Conservation (phyloP, 2,329 filamentous ascomycete species). For the Stachybotrys chlorohalonatus region DNA sequence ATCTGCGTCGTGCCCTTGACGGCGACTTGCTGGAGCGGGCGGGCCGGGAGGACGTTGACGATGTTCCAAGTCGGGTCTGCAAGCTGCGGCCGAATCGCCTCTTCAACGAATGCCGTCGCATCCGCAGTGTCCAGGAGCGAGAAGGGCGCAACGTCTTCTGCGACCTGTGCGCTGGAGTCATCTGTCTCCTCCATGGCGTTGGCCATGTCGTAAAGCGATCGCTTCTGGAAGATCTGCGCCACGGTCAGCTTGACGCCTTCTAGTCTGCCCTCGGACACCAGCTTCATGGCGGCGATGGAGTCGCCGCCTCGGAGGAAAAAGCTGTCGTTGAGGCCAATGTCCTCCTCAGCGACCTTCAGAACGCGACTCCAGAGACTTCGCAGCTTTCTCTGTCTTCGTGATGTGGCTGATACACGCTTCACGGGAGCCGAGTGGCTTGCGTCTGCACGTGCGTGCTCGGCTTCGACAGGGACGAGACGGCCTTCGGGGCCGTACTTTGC, state of each 20-base stretch:
- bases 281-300: slow-evolving; percentile 51
- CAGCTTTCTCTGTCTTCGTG: slow-evolving; percentile 33
- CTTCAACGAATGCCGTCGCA: slow-evolving; percentile 31
- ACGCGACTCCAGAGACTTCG: slow-evolving; percentile 39
- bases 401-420: slow-evolving; percentile 27
- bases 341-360: slow-evolving; percentile 30
- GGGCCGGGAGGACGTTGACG: slow-evolving; percentile 46
- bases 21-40: slow-evolving; percentile 50
- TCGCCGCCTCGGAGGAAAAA: slow-evolving; percentile 54
- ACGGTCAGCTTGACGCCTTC: slow-evolving; percentile 42
- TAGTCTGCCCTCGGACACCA: slow-evolving; percentile 44
- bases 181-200: slow-evolving; percentile 31
- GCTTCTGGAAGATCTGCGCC: slow-evolving; percentile 43
- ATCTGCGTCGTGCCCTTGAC: slow-evolving; percentile 46
- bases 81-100: slow-evolving; percentile 41
- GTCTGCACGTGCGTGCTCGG: slow-evolving; percentile 5
- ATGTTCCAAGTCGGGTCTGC: slow-evolving; percentile 41
- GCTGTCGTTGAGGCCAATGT: slow-evolving; percentile 44
- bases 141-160: slow-evolving; percentile 34
- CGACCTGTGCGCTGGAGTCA: slow-evolving; percentile 5
- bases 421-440: slow-evolving; percentile 4
- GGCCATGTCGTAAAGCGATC: slow-evolving; percentile 43
- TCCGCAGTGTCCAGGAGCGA: slow-evolving; percentile 35
- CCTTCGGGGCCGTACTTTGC: slow-evolving; percentile 26
- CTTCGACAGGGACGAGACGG: slow-evolving; percentile 14